A percentile compares a stretch with the other conserved stretches of the same genome.
phyloP scores from a whole-genome alignment of 768 basidiomycete species.

The Russula griseocarnosa region DNA sequence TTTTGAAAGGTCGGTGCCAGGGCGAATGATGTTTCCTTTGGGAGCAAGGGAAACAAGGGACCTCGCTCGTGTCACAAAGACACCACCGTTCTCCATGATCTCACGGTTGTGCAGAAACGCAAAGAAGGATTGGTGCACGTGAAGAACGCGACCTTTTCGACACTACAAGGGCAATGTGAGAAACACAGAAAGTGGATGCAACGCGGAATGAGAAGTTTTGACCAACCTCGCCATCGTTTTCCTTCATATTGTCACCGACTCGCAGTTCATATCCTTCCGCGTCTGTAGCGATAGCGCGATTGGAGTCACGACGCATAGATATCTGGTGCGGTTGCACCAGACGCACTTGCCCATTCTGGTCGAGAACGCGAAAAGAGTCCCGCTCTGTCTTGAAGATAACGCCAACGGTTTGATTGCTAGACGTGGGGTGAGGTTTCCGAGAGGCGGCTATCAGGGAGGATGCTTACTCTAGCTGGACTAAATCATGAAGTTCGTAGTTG shows the following conservation, averaged over 20 bases:
- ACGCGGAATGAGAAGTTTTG: constrained; percentile 26
- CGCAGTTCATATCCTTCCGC: constrained; percentile 83
- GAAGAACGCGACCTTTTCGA: constrained; percentile 86
- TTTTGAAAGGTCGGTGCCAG: constrained; percentile 75
- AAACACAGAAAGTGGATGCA: neutral
- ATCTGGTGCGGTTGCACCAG: constrained; percentile 93
- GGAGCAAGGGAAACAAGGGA: constrained; percentile 82
- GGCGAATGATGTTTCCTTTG: constrained; percentile 68
- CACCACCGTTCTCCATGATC: constrained; percentile 83
- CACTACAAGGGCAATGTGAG: constrained; percentile 42
- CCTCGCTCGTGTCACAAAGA: constrained; percentile 88
- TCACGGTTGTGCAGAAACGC: constrained; percentile 95
- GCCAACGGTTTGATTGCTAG: constrained; percentile 86
- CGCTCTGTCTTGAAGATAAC: constrained; percentile 98
- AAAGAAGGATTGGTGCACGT: constrained; percentile 90
- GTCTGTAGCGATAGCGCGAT: constrained; percentile 83
- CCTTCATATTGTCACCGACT: constrained; percentile 88
- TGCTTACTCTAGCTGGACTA: constrained; percentile 95
- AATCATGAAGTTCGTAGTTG: constrained; percentile 92
- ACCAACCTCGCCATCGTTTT: constrained; percentile 77
- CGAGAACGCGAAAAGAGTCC: constrained; percentile 91
- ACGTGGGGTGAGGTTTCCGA: neutral
- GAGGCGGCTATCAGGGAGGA: constrained; percentile 13
- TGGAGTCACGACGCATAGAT: constrained; percentile 80
- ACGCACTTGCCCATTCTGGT: constrained; percentile 88